Conservation (phyloP, 495 filamentous ascomycete genomes). For the Penicillium bovifimosum region DNA sequence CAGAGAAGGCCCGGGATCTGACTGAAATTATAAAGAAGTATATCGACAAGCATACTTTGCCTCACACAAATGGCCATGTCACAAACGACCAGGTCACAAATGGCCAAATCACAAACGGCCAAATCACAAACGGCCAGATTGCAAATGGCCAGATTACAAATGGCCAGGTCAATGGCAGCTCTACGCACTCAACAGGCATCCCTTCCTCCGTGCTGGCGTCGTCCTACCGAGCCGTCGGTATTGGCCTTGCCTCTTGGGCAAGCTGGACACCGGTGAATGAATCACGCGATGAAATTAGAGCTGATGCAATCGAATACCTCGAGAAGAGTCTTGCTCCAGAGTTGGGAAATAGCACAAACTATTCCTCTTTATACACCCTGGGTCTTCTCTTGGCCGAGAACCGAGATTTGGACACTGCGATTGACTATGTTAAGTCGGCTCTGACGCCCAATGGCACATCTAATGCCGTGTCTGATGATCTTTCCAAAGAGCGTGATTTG, state of each 20-base stretch:
- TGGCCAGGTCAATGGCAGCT: slow-evolving; percentile 28
- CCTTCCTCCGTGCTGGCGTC: slow-evolving; percentile 52
- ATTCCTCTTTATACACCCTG: slow-evolving; percentile 74
- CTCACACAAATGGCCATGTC: slow-evolving; percentile 30
- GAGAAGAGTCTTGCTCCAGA: slow-evolving; percentile 63
- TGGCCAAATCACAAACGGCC: too few species aligned
- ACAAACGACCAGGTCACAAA: too few species aligned
- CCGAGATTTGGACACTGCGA: slow-evolving; percentile 67
- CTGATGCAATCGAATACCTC: slow-evolving; percentile 67
- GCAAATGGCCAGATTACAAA: too few species aligned
- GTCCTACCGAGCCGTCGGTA: slow-evolving; percentile 75
- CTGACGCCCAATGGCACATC: slow-evolving; percentile 37
- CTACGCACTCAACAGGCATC: slow-evolving; percentile 32
- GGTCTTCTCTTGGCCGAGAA: slow-evolving; percentile 74
- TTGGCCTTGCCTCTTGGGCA: slow-evolving; percentile 81
- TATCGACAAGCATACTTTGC: slow-evolving; percentile 43
- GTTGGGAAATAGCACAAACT: slow-evolving; percentile 53
- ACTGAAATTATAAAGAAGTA: slow-evolving; percentile 61
- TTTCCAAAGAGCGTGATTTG: slow-evolving; percentile 37
- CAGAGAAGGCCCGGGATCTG: slow-evolving; percentile 69
- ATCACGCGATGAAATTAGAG: slow-evolving; percentile 60
- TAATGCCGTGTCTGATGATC: slow-evolving; percentile 17
- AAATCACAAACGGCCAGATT: too few species aligned
- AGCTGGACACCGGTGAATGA: slow-evolving; percentile 68
- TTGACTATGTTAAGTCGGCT: slow-evolving; percentile 66